Percentiles rank a stretch among this genome's conserved stretches.
Evolutionary conservation across 768 basidiomycete species (phyloP).

Genomic region (Boletus tylopilopsis): DNA sequence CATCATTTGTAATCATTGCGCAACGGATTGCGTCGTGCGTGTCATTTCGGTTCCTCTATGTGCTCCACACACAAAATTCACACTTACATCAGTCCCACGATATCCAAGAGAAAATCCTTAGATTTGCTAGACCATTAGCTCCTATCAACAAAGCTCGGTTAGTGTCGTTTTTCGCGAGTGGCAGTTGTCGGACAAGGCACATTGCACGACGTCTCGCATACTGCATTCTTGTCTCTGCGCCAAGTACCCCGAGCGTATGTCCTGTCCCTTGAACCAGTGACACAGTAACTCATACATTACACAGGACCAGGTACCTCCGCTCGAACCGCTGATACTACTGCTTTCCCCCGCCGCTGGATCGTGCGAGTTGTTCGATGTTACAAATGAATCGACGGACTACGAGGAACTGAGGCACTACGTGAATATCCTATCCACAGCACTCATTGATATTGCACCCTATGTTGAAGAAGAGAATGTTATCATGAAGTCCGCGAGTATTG

Average conservation of each 20-base stretch:
- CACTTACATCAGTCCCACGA: slow-evolving; percentile 40
- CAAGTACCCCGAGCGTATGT: slow-evolving; percentile 13
- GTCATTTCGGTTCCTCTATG: background rate
- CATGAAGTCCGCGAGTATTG: slow-evolving; percentile 8
- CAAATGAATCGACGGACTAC: slow-evolving; percentile 56
- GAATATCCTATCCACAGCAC: slow-evolving; percentile 53
- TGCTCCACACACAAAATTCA: background rate
- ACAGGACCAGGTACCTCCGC: slow-evolving; percentile 48
- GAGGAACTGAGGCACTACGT: slow-evolving; percentile 54
- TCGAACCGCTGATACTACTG: slow-evolving; percentile 47
- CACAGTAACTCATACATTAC: background rate
- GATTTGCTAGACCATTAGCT: slow-evolving; percentile 37
- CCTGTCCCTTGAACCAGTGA: background rate
- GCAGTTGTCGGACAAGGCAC: slow-evolving; percentile 46
- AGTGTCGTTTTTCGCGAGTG: slow-evolving; percentile 48
- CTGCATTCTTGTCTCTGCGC: slow-evolving; percentile 18
- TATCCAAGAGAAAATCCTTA: slow-evolving; percentile 44
- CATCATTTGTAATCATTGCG: slow-evolving; percentile 36
- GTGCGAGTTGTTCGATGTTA: slow-evolving; percentile 48
- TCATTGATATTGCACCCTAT: slow-evolving; percentile 58
- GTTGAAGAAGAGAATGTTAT: slow-evolving; percentile 41
- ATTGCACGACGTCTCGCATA: slow-evolving; percentile 60
- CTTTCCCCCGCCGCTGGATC: slow-evolving; percentile 44
- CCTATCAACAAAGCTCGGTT: slow-evolving; percentile 50
- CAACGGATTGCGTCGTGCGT: slow-evolving; percentile 33